Base-by-base conservation (phyloP, 2,329 filamentous ascomycete species). In the Alternaria incomplexa region DNA sequence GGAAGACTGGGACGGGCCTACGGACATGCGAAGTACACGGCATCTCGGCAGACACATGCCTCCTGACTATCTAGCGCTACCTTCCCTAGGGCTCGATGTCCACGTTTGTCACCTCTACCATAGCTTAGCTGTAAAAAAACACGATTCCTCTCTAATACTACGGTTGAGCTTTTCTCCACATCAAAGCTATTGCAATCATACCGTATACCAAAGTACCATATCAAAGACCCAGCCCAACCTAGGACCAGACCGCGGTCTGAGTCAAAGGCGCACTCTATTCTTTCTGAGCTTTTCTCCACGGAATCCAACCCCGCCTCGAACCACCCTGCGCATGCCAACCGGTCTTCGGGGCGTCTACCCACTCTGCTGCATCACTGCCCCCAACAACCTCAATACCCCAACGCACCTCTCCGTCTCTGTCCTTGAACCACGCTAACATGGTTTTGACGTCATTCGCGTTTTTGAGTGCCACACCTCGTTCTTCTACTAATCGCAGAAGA, bases 301-400 rank as follows among this genome's bases (percentile, higher is more conserved):
- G 36, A 22, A 52, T 32, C 20, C 47, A 52, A 22, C 32, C 7
- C 17, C 17, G 20, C 23, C 17, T 22, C 9, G 25, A 56, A n/a
- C 12, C n/a, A 43, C n/a, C 62, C 58, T 20, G 32, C 17, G 58
- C 26, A 64, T 63, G 56, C 25, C 47, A 59, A 13, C 43, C 56
- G 7, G 53, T 17, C 25, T 64, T 61, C 3, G 66, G 66, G 7
- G 61, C 50, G 32, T 67, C 61, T 3, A 72, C 68, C 64, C 68
- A 73, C 11, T 66, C 44, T 9, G 68, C 66, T 10, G 68, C 52
- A 28, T 68, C 58, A 4, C 56, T 52, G 8, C 67, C 65, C 13
- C 70, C 69, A 40, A 73, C 68, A 20, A 74, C 64, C 46, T 75
- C 69, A 26, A 75, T 46, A 12, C 71, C 71, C 69, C 71, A 73